Percentiles rank a stretch among this genome's conserved stretches.
phyloP scores from a whole-genome alignment of 202 grass and related monocot genomes.

The Dendrocalamus latiflorus region DNA sequence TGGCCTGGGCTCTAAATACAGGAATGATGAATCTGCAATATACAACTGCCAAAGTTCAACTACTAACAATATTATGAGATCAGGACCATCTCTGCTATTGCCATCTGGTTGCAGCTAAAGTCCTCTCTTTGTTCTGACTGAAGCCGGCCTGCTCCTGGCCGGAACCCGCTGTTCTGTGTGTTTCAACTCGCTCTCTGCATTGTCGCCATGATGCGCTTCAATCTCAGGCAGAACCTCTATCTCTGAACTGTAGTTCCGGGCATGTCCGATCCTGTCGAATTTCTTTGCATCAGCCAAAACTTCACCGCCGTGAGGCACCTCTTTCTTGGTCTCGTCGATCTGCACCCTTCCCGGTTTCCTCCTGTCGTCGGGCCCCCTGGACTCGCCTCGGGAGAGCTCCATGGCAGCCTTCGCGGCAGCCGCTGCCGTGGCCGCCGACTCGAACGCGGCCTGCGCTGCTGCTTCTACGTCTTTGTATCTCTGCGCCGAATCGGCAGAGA shows the following conservation, averaged over 20 bases:
- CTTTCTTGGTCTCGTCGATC: neutral
- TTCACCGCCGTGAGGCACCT: neutral
- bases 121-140: too few relatives aligned
- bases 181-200: neutral
- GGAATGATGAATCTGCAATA: too few relatives aligned
- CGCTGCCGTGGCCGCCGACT: slow-evolving; percentile 53
- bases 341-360: neutral
- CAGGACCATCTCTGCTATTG: too few relatives aligned
- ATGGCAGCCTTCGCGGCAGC: slow-evolving; percentile 79
- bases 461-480: too few relatives aligned
- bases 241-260: slow-evolving; percentile 7
- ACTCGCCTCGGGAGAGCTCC: slow-evolving; percentile 55
- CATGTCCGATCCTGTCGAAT: neutral
- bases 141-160: too few relatives aligned
- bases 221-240: slow-evolving; percentile 14
- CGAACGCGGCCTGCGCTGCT: slow-evolving; percentile 87
- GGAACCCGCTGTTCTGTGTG: neutral
- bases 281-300: neutral
- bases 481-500: too few relatives aligned
- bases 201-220: neutral
- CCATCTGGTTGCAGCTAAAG: too few relatives aligned
- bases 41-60: too few relatives aligned
- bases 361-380: neutral
- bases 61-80: too few relatives aligned
- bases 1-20: too few relatives aligned